Evolutionary conservation across 257 asterid species (phyloP).

Genomic region (Apocynum venetum): DNA sequence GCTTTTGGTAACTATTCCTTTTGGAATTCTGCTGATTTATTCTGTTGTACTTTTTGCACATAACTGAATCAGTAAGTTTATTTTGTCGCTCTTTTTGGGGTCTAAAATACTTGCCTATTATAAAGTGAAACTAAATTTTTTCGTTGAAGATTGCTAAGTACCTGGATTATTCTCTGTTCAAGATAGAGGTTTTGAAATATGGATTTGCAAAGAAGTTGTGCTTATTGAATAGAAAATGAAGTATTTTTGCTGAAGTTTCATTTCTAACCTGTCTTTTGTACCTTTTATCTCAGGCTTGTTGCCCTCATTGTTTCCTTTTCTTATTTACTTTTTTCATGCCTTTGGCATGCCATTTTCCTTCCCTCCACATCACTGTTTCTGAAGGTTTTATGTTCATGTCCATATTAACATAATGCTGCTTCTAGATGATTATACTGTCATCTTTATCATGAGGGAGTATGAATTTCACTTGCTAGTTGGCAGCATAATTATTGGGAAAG

Average conservation of each 20-base stretch:
- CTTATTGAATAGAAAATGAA: not conserved
- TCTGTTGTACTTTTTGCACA: not conserved
- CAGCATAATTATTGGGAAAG: not conserved
- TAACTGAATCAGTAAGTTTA: not conserved
- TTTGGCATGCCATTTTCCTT: not conserved
- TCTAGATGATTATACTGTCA: not conserved
- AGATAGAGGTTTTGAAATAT: not conserved
- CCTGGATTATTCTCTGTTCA: not conserved
- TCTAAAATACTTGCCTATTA: not conserved
- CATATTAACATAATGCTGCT: not conserved
- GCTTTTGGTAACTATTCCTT: constrained; percentile 64
- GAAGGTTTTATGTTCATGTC: not conserved
- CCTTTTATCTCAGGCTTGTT: not conserved
- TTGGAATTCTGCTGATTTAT: constrained; percentile 5
- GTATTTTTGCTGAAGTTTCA: not conserved
- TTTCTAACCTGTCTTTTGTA: not conserved
- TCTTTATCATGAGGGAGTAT: not conserved
- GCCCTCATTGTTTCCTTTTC: not conserved
- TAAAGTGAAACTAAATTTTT: not conserved
- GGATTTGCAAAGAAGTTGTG: not conserved
- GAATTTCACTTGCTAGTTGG: not conserved
- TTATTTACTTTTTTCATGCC: not conserved
- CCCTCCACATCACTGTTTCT: not conserved
- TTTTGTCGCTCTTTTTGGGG: not conserved
- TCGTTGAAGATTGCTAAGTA: not conserved